Evolutionary conservation across 202 grass and related monocot genomes (phyloP).

Genomic region (Digitaria exilis): DNA sequence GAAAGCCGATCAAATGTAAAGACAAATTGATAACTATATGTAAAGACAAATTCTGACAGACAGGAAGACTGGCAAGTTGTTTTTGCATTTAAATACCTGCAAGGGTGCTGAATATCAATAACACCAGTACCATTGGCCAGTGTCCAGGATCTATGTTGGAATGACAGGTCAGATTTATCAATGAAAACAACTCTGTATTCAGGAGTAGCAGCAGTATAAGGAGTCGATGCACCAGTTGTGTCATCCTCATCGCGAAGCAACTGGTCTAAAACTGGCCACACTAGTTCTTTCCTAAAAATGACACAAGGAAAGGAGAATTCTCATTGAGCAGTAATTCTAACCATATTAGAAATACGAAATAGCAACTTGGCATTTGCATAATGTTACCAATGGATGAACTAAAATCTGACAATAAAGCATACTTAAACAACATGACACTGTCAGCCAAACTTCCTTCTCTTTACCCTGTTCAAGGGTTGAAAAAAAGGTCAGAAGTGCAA

Average conservation of each 20-base stretch:
- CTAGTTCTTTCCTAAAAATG: constrained; percentile 74
- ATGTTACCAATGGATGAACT: neutral
- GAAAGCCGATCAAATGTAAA: too few species aligned
- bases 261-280: constrained; percentile 87
- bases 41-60: constrained; percentile 27
- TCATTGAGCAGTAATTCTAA: neutral
- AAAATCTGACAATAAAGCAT: neutral
- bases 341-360: constrained; percentile 1
- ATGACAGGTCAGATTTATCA: constrained; percentile 58
- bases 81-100: constrained; percentile 59
- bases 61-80: constrained; percentile 6
- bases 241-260: constrained; percentile 69
- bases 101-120: constrained; percentile 83
- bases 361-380: neutral
- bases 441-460: constrained; percentile 72
- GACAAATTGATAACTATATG: constrained; percentile 38
- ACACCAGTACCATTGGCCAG: constrained; percentile 73
- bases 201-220: constrained; percentile 86
- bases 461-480: constrained; percentile 56
- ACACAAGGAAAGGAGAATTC: neutral
- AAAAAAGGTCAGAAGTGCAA: constrained; percentile 7
- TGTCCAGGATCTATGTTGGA: constrained; percentile 67
- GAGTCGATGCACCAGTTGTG: constrained; percentile 67
- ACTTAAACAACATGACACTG: neutral
- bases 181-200: constrained; percentile 88